phyloP scores from a whole-genome alignment of 768 basidiomycete genomes.

The Hypsizygus marmoreus region DNA sequence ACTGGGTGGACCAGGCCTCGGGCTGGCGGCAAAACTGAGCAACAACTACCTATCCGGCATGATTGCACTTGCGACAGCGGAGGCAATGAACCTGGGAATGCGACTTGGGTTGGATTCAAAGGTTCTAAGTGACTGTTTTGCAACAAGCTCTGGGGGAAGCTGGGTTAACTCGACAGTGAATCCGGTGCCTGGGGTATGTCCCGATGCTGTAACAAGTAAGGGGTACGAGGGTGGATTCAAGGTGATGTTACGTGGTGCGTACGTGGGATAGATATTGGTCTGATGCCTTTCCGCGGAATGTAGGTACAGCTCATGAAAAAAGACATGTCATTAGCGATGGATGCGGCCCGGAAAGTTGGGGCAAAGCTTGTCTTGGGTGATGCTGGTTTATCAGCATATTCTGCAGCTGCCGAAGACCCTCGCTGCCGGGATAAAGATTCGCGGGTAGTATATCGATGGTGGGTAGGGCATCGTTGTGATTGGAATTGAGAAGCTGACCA shows the following conservation, averaged over 20 bases:
- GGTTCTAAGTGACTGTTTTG: conserved; percentile 37
- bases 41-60: conserved; percentile 46
- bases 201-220: conserved; percentile 42
- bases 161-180: conserved; percentile 45
- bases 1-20: conserved; percentile 40
- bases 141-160: conserved; percentile 41
- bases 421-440: conserved; percentile 39
- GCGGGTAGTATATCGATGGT: conserved; percentile 44
- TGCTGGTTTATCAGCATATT: conserved; percentile 38
- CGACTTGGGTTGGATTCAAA: conserved; percentile 42
- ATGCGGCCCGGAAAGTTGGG: conserved; percentile 36
- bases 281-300: too few species aligned
- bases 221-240: conserved; percentile 47
- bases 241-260: conserved; percentile 14
- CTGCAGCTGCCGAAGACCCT: conserved; percentile 40
- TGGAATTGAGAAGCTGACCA: neutral
- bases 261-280: neutral
- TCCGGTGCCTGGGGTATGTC: conserved; percentile 46
- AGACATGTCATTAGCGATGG: conserved; percentile 40
- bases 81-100: conserved; percentile 49
- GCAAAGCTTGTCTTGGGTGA: conserved; percentile 43
- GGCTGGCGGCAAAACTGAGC: conserved; percentile 45
- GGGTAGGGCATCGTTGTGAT: conserved; percentile 9
- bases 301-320: conserved; percentile 50
- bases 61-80: conserved; percentile 43